Percentiles rank a stretch among this genome's conserved stretches.
Conservation (phyloP, 495 filamentous ascomycete genomes). For the Paragyromitra xinjiangensis region DNA sequence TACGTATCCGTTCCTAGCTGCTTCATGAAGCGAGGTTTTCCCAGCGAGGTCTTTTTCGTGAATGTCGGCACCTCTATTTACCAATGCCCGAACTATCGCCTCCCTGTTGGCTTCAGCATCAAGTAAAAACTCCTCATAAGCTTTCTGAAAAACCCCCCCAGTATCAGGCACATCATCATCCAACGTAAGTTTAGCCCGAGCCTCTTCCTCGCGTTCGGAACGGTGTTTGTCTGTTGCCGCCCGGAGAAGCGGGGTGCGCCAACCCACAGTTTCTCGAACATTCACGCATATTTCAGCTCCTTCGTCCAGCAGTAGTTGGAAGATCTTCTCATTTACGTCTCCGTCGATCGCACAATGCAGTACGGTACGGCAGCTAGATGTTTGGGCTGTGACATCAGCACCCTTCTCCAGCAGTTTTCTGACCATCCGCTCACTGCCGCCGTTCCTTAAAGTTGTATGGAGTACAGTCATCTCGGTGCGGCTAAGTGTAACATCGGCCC, state of each 20-base stretch:
- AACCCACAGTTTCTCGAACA: not conserved
- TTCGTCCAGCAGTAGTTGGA: not conserved
- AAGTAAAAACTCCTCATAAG: not conserved
- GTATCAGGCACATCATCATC: not conserved
- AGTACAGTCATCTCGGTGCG: not conserved
- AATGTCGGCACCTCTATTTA: conserved; percentile 22
- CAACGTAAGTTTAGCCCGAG: not conserved
- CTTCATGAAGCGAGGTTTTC: conserved; percentile 12
- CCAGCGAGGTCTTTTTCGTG: not conserved
- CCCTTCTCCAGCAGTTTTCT: not conserved
- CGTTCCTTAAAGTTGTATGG: not conserved
- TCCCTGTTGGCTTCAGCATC: not conserved
- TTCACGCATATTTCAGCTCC: conserved; percentile 4
- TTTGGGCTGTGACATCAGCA: not conserved
- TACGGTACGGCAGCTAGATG: not conserved
- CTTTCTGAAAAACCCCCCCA: not conserved
- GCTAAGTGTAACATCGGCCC: not conserved
- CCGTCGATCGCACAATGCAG: conserved; percentile 1
- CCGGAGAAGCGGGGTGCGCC: conserved; percentile 1
- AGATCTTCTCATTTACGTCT: not conserved
- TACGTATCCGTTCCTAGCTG: conserved; percentile 7
- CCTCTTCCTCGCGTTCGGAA: not conserved
- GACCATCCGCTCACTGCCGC: not conserved
- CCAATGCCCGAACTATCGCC: not conserved
- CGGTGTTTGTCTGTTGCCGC: not conserved